Conservation (phyloP, 2,329 filamentous ascomycete genomes). For the Fusarium sambucinum region DNA sequence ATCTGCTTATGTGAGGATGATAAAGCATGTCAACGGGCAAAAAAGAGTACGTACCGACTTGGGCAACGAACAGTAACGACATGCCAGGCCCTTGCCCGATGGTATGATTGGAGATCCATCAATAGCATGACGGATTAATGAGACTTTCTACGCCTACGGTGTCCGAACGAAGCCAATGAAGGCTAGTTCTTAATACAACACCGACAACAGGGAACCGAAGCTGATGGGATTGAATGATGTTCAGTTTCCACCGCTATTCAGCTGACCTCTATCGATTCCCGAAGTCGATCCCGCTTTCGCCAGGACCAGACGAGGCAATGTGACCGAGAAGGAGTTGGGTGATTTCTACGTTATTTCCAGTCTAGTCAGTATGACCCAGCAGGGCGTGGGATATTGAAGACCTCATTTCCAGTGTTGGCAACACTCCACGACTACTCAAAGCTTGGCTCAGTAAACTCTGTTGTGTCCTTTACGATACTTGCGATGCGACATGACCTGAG, state of each 20-base stretch:
- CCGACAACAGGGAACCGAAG: conserved; percentile 30
- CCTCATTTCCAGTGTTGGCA: conserved; percentile 18
- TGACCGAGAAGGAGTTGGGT: conserved; percentile 22
- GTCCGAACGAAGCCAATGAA: conserved; percentile 7
- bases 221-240: conserved; percentile 21
- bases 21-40: conserved; percentile 29
- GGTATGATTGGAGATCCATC: conserved; percentile 31
- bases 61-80: conserved; percentile 4
- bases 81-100: conserved; percentile 11
- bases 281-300: conserved; percentile 38
- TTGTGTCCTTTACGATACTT: conserved; percentile 4
- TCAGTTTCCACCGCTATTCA: conserved; percentile 30
- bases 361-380: background rate
- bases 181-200: conserved; percentile 11
- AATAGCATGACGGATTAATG: conserved; percentile 21
- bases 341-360: conserved; percentile 21
- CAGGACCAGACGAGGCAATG: conserved; percentile 28
- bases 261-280: conserved; percentile 40
- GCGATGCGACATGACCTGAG: conserved; percentile 39
- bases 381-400: conserved; percentile 14
- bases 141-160: conserved; percentile 15
- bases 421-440: conserved; percentile 15
- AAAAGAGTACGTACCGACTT: conserved; percentile 11
- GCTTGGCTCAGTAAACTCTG: conserved; percentile 20
- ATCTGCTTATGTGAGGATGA: conserved; percentile 41